Percentiles rank a stretch among this genome's conserved stretches.
Conservation (phyloP, 305 asterid genomes). For the Galium porrigens region DNA sequence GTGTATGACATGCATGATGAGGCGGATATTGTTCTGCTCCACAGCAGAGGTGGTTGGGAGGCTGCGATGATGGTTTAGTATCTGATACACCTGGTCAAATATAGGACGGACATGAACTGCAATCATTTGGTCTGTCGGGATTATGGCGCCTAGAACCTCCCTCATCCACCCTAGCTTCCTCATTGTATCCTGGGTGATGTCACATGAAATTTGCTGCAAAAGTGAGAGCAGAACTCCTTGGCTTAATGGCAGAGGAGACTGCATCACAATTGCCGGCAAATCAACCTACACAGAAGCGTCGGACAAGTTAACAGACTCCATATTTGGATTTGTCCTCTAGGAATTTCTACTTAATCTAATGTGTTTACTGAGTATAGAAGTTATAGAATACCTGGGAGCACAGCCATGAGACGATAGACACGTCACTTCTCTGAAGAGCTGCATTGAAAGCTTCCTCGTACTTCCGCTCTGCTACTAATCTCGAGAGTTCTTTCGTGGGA, state of each 20-base stretch:
- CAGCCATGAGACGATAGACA: conserved; percentile 69
- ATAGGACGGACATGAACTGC: conserved; percentile 66
- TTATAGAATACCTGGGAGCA: conserved; percentile 65
- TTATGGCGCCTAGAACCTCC: conserved; percentile 57
- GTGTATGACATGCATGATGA: conserved; percentile 68
- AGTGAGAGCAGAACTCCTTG: conserved; percentile 94
- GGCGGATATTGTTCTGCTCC: conserved; percentile 58
- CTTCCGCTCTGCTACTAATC: conserved; percentile 58
- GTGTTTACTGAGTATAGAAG: not conserved
- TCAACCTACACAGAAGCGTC: conserved; percentile 41
- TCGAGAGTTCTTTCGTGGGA: conserved; percentile 80
- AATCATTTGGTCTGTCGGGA: conserved; percentile 65
- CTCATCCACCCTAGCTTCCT: conserved; percentile 76
- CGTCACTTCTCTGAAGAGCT: conserved; percentile 81
- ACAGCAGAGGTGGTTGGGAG: conserved; percentile 34
- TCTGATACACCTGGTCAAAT: conserved; percentile 83
- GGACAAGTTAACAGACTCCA: not conserved
- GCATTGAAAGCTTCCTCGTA: conserved; percentile 73
- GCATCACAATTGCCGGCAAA: conserved; percentile 40
- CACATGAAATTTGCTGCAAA: conserved; percentile 77
- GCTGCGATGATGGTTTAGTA: conserved; percentile 54
- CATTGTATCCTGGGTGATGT: conserved; percentile 44
- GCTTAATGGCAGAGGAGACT: conserved; percentile 67
- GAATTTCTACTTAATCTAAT: not conserved
- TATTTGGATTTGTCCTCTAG: not conserved